Evolutionary conservation across 257 asterid genomes (phyloP).

Genomic region (Solanum ahanhuiri): DNA sequence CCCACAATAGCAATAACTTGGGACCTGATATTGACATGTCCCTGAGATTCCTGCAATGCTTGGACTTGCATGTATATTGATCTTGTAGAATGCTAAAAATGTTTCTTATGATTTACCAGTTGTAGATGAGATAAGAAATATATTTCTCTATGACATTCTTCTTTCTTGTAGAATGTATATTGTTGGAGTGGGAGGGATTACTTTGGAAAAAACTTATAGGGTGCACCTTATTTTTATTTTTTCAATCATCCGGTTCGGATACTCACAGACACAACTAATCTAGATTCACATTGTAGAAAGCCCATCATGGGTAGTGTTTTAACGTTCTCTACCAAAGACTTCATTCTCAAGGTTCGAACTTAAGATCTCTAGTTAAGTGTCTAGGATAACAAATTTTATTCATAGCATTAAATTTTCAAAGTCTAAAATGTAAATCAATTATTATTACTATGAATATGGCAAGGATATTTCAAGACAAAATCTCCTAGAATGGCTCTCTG

Average conservation of each 20-base stretch:
- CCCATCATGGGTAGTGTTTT: neutral
- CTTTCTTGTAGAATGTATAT: neutral
- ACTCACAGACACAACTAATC: neutral
- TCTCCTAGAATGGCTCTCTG: neutral
- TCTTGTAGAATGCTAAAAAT: neutral
- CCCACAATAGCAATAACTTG: neutral
- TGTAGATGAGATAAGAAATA: neutral
- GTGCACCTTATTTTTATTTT: neutral
- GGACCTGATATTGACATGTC: neutral
- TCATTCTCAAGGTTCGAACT: neutral
- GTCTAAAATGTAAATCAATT: neutral
- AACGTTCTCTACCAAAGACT: neutral
- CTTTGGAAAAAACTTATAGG: neutral
- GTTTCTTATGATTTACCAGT: neutral
- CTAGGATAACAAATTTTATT: neutral
- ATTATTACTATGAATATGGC: neutral
- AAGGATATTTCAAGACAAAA: neutral
- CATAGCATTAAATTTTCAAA: neutral
- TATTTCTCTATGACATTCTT: neutral
- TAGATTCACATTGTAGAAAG: neutral
- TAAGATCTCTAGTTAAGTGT: neutral
- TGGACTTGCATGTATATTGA: conserved; percentile 1
- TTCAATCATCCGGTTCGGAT: neutral
- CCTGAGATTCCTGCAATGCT: neutral
- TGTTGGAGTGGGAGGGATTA: neutral